Evolutionary conservation across 2,329 filamentous ascomycete species (phyloP).

Genomic region (Epichloe gansuensis): DNA sequence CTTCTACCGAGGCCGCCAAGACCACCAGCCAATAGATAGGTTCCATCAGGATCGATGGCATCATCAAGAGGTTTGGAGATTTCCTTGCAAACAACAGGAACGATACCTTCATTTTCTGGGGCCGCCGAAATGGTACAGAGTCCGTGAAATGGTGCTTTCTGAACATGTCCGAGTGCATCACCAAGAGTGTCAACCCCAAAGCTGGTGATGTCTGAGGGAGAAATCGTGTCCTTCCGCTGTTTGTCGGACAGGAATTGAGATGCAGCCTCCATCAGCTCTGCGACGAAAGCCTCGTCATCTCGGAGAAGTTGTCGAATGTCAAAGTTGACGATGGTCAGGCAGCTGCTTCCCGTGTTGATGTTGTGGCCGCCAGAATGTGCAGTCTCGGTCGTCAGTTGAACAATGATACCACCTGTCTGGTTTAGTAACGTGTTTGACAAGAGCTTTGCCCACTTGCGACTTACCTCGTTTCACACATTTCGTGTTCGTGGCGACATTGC

Average conservation of each 20-base stretch:
- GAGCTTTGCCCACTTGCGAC: constrained; percentile 6
- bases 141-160: constrained; percentile 15
- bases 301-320: constrained; percentile 20
- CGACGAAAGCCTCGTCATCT: constrained; percentile 20
- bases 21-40: constrained; percentile 44
- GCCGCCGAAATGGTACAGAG: constrained; percentile 10
- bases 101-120: constrained; percentile 5
- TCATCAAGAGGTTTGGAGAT: constrained; percentile 16
- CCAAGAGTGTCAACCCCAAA: constrained; percentile 13
- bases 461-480: constrained; percentile 24
- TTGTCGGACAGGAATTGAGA: constrained; percentile 3
- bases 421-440: background rate
- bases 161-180: constrained; percentile 16
- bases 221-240: background rate
- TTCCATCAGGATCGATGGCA: constrained; percentile 23
- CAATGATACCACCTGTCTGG: constrained; percentile 18
- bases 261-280: constrained; percentile 15
- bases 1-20: constrained; percentile 43
- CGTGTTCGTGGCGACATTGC: constrained; percentile 18
- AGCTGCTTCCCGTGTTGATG: constrained; percentile 1
- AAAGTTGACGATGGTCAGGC: constrained; percentile 19
- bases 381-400: constrained; percentile 18
- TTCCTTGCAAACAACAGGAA: constrained; percentile 13
- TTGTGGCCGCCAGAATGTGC: constrained; percentile 7
- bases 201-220: background rate